Evolutionary conservation across 805 yeast species (phyloP), one percentile per base, ranked within the genome.

Genomic region (Cyberlindnera suaveolens): DNA sequence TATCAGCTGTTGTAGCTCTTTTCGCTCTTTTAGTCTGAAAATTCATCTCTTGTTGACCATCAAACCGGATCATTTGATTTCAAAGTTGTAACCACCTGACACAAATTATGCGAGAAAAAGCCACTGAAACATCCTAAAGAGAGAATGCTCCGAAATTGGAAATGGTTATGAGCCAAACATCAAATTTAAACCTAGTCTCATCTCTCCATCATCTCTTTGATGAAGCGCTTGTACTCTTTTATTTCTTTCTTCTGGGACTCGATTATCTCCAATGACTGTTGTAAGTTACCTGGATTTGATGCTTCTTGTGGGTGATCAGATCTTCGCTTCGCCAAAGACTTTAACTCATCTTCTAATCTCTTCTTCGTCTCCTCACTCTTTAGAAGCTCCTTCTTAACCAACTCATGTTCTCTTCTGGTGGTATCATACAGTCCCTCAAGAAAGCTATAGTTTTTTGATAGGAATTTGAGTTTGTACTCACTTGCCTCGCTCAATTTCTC

Each of bases 121-220:
- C 27, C 11, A 9, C 27, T 23, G 2, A 23, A 23, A 23, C 27
- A 23, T 23, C 27, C 27, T 23, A 23, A 23, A 23, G 11, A 23
- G 11, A 9, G 27, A 20, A 20, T 23, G 10, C 27, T 10, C 27
- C 27, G 23, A 23, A 23, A 23, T 9, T 23, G 27, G 27, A 23
- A 23, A 9, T 20, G 27, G 27, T 23, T 23, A 23, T 23, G 27
- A 23, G 27, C 27, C 27, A 23, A 23, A 23, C 10, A 23, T 23
- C 27, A 35, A 10, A 17, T 17, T 13, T 18, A 35, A 20, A 9
- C 16, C 17, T 17, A 17, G 31, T 17, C 39, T 15, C 41, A 49
- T 38, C 54, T 45, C 11, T 53, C 55, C 60, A 55, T 52, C 23
- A 55, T 38, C 36, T 54, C 53, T 36, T 47, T 52, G 41, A 56